These are phyloP conservation scores for Monilinia vaccinii-corymbosi DNA, from an alignment of 2,329 filamentous ascomycete species.

Conservation along the genomic window DNA sequence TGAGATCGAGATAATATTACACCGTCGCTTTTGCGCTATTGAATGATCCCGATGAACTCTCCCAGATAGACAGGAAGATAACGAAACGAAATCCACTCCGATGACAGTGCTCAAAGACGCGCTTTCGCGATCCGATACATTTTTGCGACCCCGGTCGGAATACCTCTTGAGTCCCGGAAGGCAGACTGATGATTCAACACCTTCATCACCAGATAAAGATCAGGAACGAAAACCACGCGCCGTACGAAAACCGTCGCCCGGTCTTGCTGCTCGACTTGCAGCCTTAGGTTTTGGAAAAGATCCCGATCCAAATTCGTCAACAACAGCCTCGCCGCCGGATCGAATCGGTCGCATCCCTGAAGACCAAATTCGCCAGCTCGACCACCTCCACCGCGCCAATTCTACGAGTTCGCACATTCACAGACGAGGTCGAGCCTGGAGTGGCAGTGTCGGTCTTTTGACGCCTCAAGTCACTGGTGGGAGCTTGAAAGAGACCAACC, in stretches of 20 bases:
- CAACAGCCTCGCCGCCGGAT: constrained; percentile 27
- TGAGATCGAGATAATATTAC: neutral
- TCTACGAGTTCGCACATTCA: constrained; percentile 43
- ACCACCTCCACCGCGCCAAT: constrained; percentile 54
- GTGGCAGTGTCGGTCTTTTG: constrained; percentile 43
- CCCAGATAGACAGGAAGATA: neutral
- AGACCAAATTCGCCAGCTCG: constrained; percentile 59
- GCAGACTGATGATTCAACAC: constrained; percentile 11
- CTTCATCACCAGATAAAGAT: constrained; percentile 16
- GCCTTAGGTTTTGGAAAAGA: constrained; percentile 49
- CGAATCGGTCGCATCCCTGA: constrained; percentile 62
- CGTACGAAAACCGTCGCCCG: constrained; percentile 51
- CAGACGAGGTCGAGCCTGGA: constrained; percentile 64
- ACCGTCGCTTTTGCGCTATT: constrained; percentile 8
- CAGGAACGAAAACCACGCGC: constrained; percentile 20
- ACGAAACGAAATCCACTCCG: constrained; percentile 6
- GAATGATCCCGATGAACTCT: constrained; percentile 1
- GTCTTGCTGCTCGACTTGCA: constrained; percentile 55
- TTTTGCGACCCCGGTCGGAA: constrained; percentile 15
- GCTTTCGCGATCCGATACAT: constrained; percentile 17
- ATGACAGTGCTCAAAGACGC: constrained; percentile 19
- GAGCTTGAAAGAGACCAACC: constrained; percentile 14
- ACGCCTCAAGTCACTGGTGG: constrained; percentile 27
- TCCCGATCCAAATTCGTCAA: constrained; percentile 13
- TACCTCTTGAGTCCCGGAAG: constrained; percentile 3